Evolutionary conservation across 768 basidiomycete species (phyloP), one percentile per base, ranked within the genome.

Genomic region (Suillus tomentosus): DNA sequence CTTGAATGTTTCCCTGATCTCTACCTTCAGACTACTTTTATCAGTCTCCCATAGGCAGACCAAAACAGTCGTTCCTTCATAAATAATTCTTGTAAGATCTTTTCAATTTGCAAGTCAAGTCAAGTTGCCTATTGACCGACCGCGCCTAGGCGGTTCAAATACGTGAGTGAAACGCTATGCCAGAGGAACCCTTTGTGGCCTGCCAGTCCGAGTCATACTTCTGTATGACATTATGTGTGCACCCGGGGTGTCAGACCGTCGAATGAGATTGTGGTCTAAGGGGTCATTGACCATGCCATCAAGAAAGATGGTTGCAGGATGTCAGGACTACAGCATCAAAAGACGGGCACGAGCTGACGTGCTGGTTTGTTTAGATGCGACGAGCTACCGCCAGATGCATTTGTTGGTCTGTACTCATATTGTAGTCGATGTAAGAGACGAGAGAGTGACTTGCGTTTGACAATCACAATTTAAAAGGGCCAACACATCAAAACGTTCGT

Each of bases 211-310:
- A 37, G 36, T 10, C 36, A 37, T 37, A 1, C 1, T 37, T 37
- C 36, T 37, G 9, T 10, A 37, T 37, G 10, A 10, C 1, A 37
- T 37, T 6, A 10, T 42, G 42, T 17, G 42, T 42, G 42, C 42
- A 36, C 96, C 96, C 27, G 27, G 27, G 10, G 85, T 83, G 27
- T 93, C 90, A 4, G 92, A 90, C 96, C 96, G 98, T 68, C 90
- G 80, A 72, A 99, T 98, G 59, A 97, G 84, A 68, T 91, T 85
- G 67, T 88, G 85, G 61, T 94, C 92, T 45, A 84, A 81, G 3
- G 87, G 82, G 76, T 98, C 94, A 68, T 92, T 94, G 27, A 98
- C 93, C 87, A 99, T 96, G 76, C 95, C 96, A 70, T 54, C 60
- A 63, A 48, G 43, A 50, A 37, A 53, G 47, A 40, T 63, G 54